These are phyloP conservation scores for Boletus subparvulus DNA, from an alignment of 768 basidiomycete species.

Conservation along the genomic window DNA sequence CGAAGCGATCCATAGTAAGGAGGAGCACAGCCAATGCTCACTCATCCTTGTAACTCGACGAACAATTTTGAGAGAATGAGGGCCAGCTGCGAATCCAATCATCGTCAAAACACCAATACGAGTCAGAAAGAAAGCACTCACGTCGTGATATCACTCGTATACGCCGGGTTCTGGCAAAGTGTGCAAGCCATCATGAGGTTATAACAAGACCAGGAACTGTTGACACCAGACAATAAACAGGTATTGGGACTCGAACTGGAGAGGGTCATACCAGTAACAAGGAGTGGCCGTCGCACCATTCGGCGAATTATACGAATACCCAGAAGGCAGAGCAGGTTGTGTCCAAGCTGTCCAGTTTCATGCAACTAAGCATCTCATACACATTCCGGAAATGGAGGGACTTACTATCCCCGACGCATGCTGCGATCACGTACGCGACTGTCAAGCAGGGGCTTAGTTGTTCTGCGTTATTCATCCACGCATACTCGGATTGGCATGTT, in stretches of 20 bases:
- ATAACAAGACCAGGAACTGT: constrained; percentile 57
- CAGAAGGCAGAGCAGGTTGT: constrained; percentile 24
- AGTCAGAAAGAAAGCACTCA: constrained; percentile 21
- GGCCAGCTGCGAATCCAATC: constrained; percentile 23
- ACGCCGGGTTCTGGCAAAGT: constrained; percentile 41
- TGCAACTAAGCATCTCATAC: not conserved
- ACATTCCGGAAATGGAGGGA: not conserved
- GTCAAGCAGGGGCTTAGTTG: constrained; percentile 20
- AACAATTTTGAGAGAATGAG: constrained; percentile 15
- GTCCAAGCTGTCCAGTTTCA: constrained; percentile 17
- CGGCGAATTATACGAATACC: constrained; percentile 23
- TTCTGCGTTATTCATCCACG: constrained; percentile 28
- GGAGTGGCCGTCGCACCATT: constrained; percentile 22
- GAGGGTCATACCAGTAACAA: constrained; percentile 31
- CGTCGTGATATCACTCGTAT: constrained; percentile 25
- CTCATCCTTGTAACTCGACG: constrained; percentile 15
- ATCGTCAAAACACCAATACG: not conserved
- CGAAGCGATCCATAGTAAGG: not conserved
- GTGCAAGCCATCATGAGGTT: constrained; percentile 55
- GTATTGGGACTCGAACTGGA: not conserved
- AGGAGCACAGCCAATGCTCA: constrained; percentile 2
- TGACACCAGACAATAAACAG: not conserved
- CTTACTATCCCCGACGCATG: constrained; percentile 28
- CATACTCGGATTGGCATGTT: constrained; percentile 15
- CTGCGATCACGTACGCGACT: constrained; percentile 33